A percentile compares a stretch with the other conserved stretches of the same genome.
Conservation (phyloP, 148 eudicot genomes). For the Fallopia convolvulus region DNA sequence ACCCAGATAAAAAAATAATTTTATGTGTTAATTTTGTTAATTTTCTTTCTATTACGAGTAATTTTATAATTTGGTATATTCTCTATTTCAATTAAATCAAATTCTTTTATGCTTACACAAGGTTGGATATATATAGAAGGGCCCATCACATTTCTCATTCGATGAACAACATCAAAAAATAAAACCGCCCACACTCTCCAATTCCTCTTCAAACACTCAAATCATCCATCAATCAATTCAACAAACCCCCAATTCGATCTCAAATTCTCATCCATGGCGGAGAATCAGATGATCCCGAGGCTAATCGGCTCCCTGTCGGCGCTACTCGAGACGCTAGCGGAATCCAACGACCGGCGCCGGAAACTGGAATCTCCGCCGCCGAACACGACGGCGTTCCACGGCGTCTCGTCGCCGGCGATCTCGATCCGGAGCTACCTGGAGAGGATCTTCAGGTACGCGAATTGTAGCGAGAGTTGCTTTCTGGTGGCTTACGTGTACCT, state of each 20-base stretch:
- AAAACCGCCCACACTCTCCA: neutral
- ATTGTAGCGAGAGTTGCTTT: constrained; percentile 71
- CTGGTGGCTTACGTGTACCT: constrained; percentile 75
- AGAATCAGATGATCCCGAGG: constrained; percentile 18
- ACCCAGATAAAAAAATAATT: too few relatives aligned
- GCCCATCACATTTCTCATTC: neutral
- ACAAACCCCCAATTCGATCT: too few relatives aligned
- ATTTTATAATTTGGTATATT: too few relatives aligned
- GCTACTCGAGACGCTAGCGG: constrained; percentile 50
- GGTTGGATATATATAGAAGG: neutral
- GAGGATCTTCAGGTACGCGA: constrained; percentile 75
- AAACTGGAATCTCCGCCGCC: constrained; percentile 16
- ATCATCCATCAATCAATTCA: neutral
- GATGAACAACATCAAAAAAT: neutral
- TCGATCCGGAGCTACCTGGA: constrained; percentile 56
- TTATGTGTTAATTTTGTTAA: too few relatives aligned
- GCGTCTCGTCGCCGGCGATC: constrained; percentile 48
- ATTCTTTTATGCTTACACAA: neutral
- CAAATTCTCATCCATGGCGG: neutral
- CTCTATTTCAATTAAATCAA: neutral
- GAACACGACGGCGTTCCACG: constrained; percentile 42
- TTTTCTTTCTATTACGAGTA: too few relatives aligned
- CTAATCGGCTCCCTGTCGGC: constrained; percentile 54
- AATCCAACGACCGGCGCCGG: constrained; percentile 40
- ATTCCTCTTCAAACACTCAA: neutral